These are phyloP conservation scores for Sicyos baderoa DNA, from an alignment of 306 rosid species.

Conservation along the genomic window DNA sequence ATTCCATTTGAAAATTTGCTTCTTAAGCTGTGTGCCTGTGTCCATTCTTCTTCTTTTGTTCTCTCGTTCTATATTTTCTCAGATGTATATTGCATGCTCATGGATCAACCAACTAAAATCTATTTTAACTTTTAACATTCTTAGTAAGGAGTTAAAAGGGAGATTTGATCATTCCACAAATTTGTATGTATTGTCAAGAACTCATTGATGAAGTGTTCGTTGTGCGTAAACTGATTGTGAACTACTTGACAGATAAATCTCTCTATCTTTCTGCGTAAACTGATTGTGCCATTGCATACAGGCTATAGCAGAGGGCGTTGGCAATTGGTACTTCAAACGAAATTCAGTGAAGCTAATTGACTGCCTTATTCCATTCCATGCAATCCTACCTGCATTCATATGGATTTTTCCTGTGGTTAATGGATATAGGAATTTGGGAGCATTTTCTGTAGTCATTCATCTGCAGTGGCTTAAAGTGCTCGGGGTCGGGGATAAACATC, in stretches of 20 bases:
- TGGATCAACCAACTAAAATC: background rate
- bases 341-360: conserved; percentile 43
- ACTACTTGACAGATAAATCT: background rate
- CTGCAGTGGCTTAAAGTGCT: background rate
- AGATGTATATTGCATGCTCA: background rate
- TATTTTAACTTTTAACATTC: background rate
- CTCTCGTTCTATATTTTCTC: no score
- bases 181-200: background rate
- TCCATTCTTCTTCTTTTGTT: no score
- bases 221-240: background rate
- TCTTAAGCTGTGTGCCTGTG: no score
- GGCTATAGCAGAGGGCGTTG: conserved; percentile 88
- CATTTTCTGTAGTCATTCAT: conserved; percentile 12
- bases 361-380: conserved; percentile 81
- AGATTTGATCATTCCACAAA: background rate
- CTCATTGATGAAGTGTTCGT: background rate
- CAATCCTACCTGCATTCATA: conserved; percentile 75
- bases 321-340: conserved; percentile 67
- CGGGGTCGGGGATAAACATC: no score
- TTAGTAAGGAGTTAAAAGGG: background rate
- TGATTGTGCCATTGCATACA: conserved; percentile 28
- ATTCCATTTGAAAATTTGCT: no score
- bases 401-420: conserved; percentile 38
- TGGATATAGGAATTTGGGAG: conserved; percentile 12
- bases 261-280: conserved; percentile 6